Evolutionary conservation across 306 rosid species (phyloP).

Genomic region (Lathyrus oleraceus): DNA sequence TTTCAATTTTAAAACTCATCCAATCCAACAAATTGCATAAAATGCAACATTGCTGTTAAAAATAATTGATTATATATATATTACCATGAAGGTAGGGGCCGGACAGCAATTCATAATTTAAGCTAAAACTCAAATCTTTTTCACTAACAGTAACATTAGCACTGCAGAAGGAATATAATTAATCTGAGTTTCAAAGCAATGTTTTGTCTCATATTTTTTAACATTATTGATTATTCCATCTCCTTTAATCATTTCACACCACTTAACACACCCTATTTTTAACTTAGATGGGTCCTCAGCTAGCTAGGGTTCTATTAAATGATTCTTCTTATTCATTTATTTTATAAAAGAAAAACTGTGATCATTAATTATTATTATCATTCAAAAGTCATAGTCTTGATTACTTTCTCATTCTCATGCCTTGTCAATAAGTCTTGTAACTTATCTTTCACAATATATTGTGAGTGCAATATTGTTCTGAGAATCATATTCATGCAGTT

Average conservation of each 20-base stretch:
- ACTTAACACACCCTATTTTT: not conserved
- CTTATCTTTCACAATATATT: slow-evolving; percentile 32
- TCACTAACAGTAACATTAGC: slow-evolving; percentile 25
- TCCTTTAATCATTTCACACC: slow-evolving; percentile 34
- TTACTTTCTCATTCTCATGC: slow-evolving; percentile 19
- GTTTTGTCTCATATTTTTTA: slow-evolving; percentile 28
- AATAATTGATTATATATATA: slow-evolving; percentile 17
- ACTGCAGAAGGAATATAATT: slow-evolving; percentile 9
- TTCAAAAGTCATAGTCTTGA: not conserved
- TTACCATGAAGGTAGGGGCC: slow-evolving; percentile 29
- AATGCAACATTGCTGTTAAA: slow-evolving; percentile 29
- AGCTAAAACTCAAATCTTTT: slow-evolving; percentile 8
- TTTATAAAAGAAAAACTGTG: not conserved
- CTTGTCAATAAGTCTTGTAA: slow-evolving; percentile 30
- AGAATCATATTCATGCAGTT: slow-evolving; percentile 12
- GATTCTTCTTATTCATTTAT: not conserved
- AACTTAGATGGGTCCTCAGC: not conserved
- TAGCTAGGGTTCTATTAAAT: not conserved
- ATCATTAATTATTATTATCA: too few relatives aligned
- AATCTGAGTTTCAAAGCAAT: slow-evolving; percentile 41
- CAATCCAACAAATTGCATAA: slow-evolving; percentile 24
- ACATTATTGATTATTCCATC: slow-evolving; percentile 27
- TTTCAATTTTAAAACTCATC: slow-evolving; percentile 6
- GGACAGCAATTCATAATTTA: slow-evolving; percentile 19
- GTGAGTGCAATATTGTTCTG: not conserved